Conservation (phyloP, 2,329 filamentous ascomycete species). For the Fusarium brevicatenulatum region DNA sequence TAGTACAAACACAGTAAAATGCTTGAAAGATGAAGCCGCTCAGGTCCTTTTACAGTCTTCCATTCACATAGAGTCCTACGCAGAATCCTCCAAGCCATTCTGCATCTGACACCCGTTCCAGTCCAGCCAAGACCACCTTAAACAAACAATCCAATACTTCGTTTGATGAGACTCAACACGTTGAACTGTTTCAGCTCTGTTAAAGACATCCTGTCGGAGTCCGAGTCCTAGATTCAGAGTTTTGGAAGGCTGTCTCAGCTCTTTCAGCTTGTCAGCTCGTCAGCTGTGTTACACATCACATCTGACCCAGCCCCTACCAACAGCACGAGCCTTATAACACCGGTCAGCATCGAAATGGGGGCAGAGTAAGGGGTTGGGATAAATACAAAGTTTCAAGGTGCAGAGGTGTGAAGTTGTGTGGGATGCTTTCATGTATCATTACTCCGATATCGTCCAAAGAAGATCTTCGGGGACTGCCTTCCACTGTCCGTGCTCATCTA, state of each 20-base stretch:
- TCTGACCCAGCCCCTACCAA: background rate
- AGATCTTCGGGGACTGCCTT: background rate
- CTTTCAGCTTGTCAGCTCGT: background rate
- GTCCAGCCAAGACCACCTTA: background rate
- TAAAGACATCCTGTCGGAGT: background rate
- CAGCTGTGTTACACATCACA: background rate
- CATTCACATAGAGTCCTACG: background rate
- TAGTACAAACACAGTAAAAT: rapidly evolving
- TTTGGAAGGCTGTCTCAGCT: background rate
- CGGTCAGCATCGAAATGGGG: background rate
- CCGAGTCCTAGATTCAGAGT: background rate
- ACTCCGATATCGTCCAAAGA: background rate
- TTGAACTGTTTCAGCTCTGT: background rate
- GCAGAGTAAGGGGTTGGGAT: rapidly evolving
- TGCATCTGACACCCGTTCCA: background rate
- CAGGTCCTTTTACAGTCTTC: rapidly evolving
- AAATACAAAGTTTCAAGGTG: background rate
- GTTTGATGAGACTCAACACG: background rate
- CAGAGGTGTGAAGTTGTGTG: no score
- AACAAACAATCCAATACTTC: background rate
- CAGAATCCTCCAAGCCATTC: background rate
- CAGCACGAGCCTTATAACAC: rapidly evolving
- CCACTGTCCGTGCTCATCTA: background rate
- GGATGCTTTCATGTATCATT: background rate
- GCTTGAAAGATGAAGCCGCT: rapidly evolving